A percentile compares a stretch with the other conserved stretches of the same genome.
phyloP scores from a whole-genome alignment of 441 rosid species.

The Erodium chrysanthum region DNA sequence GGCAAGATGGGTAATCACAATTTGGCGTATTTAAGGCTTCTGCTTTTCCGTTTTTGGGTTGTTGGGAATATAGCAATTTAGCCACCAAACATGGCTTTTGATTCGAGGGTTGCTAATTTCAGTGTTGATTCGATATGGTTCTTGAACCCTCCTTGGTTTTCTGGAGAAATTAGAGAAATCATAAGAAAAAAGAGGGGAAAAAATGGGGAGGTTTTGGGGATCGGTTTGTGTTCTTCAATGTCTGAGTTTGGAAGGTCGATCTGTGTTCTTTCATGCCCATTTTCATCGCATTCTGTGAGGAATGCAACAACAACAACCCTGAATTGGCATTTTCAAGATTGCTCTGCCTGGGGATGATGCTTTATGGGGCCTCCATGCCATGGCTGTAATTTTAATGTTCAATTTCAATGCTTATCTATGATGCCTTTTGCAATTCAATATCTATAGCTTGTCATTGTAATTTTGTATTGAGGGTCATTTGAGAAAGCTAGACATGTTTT shows the following conservation, averaged over 20 bases:
- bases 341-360: neutral
- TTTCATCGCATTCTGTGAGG: neutral
- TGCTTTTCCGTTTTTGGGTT: constrained; percentile 16
- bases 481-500: neutral
- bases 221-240: neutral
- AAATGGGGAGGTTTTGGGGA: neutral
- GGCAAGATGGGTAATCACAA: neutral
- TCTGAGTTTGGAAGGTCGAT: neutral
- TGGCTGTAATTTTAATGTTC: neutral
- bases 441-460: neutral
- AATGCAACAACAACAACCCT: too few relatives aligned
- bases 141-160: constrained; percentile 5
- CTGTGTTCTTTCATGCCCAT: neutral
- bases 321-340: neutral
- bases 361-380: neutral
- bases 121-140: neutral
- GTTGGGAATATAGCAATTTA: constrained; percentile 7
- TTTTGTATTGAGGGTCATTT: neutral
- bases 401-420: neutral
- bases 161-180: neutral
- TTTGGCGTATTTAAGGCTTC: neutral
- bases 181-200: neutral
- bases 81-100: neutral
- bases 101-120: neutral
- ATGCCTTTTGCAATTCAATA: neutral